Evolutionary conservation across 805 yeast species (phyloP), one percentile per base, ranked within the genome.

Genomic region (Yarrowia sp.): DNA sequence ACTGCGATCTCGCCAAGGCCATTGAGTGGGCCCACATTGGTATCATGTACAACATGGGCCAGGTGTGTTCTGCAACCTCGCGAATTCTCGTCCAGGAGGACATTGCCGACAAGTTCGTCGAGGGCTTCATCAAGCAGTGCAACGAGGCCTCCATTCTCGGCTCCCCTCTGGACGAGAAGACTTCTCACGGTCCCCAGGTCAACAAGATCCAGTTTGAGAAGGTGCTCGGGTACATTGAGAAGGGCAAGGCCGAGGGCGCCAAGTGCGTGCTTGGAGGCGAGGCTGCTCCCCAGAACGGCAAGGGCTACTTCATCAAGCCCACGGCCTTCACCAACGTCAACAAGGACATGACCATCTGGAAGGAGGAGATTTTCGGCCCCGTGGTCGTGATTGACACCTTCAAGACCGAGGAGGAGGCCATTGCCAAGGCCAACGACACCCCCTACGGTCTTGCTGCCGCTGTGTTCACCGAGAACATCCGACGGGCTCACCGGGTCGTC

Each of bases 341-440:
- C 24, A 89, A 87, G 77, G 82, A 86, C 76, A 87, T 86, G 88
- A 81, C 83, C 72, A 87, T 93, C 77, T 92, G 90, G 73, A 85
- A 83, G 78, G 97, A 92, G 78, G 98, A 92, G 84, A 91, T 92
- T 77, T 92, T 93, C 74, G 98, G 98, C 68, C 98, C 98, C 44
- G 95, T 93, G 69, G 94, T 91, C 69, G 87, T 92, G 24, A 85
- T 91, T 69, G 82, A 90, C 74, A 92, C 91, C 82, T 93, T 93
- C 82, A 82, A 83, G 74, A 86, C 91, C 71, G 87, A 87, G 71
- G 97, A 91, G 71, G 96, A 94, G 76, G 97, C 87, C 65, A 83
- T 93, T 66, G 80, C 78, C 69, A 78, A 83, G 76, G 97, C 97
- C 66, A 94, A 93, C 80, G 89, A 89, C 79, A 83, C 93, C 43